These are phyloP conservation scores for Linnemannia schmuckeri DNA, from an alignment of 192 early-diverging fungal genomes.

Conservation along the genomic window DNA sequence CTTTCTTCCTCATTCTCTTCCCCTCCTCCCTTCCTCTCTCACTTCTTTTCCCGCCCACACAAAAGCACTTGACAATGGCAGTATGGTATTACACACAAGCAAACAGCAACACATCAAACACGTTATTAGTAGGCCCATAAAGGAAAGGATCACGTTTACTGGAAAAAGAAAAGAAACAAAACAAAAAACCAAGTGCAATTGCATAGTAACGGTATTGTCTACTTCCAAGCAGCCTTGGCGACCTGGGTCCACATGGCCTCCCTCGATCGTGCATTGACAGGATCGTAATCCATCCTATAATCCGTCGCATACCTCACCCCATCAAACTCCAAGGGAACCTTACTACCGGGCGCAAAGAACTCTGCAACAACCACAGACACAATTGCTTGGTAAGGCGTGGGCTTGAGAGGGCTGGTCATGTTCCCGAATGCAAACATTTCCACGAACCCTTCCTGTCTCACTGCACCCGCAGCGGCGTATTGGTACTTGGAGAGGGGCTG, in stretches of 20 bases:
- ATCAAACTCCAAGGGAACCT: slow-evolving; percentile 23
- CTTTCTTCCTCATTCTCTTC: too few species aligned
- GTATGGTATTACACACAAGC: too few species aligned
- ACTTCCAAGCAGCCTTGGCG: not conserved
- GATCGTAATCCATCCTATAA: slow-evolving; percentile 7
- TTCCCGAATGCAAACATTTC: not conserved
- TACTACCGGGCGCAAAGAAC: slow-evolving; percentile 4
- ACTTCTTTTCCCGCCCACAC: too few species aligned
- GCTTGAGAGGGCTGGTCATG: slow-evolving; percentile 17
- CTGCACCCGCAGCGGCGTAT: not conserved
- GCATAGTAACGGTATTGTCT: not conserved
- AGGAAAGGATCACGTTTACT: too few species aligned
- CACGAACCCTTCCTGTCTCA: not conserved
- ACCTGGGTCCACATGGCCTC: slow-evolving; percentile 20
- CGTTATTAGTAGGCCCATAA: too few species aligned
- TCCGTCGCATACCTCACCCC: not conserved
- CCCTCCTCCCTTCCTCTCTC: too few species aligned
- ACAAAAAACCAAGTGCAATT: not conserved
- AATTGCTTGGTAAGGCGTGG: not conserved
- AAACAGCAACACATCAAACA: too few species aligned
- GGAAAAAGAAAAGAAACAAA: not conserved
- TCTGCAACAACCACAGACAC: not conserved
- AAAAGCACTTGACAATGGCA: too few species aligned
- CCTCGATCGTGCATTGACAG: not conserved
- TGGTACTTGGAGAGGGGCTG: slow-evolving; percentile 17